Evolutionary conservation across 306 rosid genomes (phyloP).

Genomic region (Dryas drummondii): DNA sequence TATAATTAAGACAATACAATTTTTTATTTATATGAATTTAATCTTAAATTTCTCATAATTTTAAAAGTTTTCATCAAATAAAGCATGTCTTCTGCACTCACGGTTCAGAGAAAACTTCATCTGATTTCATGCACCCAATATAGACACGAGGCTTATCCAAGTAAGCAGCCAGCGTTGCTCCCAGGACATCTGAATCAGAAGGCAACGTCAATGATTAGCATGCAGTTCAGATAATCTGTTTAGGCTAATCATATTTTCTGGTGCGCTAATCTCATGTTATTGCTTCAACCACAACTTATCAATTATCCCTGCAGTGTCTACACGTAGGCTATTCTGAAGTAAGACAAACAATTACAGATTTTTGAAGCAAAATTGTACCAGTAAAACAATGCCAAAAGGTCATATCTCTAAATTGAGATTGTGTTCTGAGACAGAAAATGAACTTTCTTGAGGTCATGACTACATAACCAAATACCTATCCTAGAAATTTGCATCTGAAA

Average conservation of each 20-base stretch:
- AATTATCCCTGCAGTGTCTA: background rate
- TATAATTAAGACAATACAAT: constrained; percentile 28
- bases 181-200: constrained; percentile 55
- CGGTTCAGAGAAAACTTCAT: constrained; percentile 69
- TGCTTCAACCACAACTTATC: background rate
- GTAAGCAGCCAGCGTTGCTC: constrained; percentile 51
- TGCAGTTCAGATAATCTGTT: constrained; percentile 10
- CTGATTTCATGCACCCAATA: constrained; percentile 84
- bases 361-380: background rate
- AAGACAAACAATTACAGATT: background rate
- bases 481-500: background rate
- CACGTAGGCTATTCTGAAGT: background rate
- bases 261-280: constrained; percentile 3
- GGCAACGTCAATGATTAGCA: constrained; percentile 24
- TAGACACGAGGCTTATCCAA: constrained; percentile 59
- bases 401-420: background rate
- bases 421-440: background rate
- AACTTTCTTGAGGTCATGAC: background rate
- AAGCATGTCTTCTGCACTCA: constrained; percentile 38
- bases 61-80: constrained; percentile 21
- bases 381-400: background rate
- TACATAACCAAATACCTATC: background rate
- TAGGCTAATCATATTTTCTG: constrained; percentile 8
- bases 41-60: background rate
- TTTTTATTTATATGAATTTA: background rate